Conservation (phyloP, 345 rosid species). For the sweet orange (Citrus sinensis) region DVS_A1.0 CM039161.1:1360001-1360500, state of each 20-base stretch:
- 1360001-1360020: slow-evolving; percentile 49
- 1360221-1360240: slow-evolving; percentile 62
- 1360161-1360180: not conserved
- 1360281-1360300: slow-evolving; percentile 97
- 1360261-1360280: slow-evolving; percentile 78
- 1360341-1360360: slow-evolving; percentile 90
- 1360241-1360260: slow-evolving; percentile 61
- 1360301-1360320: slow-evolving; percentile 97
- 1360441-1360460: not conserved
- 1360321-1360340: slow-evolving; percentile 81
- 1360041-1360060: too few species aligned
- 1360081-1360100: not conserved
- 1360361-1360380: slow-evolving; percentile 98
- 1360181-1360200: not conserved
- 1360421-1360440: slow-evolving; percentile 26
- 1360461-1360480: not conserved
- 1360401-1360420: slow-evolving; percentile 93
- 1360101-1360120: not conserved
- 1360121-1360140: not conserved
- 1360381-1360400: slow-evolving; percentile 93
- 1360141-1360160: not conserved
- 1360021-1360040: not conserved
- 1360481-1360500: not conserved
- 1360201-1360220: slow-evolving; percentile 12
- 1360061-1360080: not conserved